Evolutionary conservation across 306 rosid genomes (phyloP).

Genomic region (Casuarina equisetifolia): DNA sequence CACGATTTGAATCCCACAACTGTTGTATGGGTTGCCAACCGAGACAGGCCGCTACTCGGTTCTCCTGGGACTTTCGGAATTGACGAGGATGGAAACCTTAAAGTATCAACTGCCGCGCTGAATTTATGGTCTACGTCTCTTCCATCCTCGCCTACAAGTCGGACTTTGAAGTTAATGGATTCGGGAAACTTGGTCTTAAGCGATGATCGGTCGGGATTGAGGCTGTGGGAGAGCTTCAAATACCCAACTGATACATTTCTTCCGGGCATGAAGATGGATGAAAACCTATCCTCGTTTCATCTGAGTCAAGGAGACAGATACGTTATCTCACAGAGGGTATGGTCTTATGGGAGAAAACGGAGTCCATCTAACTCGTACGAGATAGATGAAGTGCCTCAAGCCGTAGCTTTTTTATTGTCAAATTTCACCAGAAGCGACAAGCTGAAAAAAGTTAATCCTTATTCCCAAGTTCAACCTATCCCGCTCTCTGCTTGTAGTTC

Average conservation of each 20-base stretch:
- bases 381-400: no score
- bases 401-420: no score
- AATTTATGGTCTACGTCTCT: slow-evolving; percentile 3
- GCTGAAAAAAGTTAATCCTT: no score
- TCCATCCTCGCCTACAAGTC: not conserved
- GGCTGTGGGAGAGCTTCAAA: slow-evolving; percentile 50
- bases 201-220: not conserved
- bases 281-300: not conserved
- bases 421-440: no score
- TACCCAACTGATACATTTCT: slow-evolving; percentile 57
- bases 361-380: no score
- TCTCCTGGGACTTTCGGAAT: slow-evolving; percentile 18
- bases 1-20: not conserved
- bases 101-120: not conserved
- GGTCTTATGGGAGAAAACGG: no score
- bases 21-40: slow-evolving; percentile 55
- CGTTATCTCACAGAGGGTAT: no score
- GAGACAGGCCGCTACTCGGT: not conserved
- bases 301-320: no score
- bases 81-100: slow-evolving; percentile 31
- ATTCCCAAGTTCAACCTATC: no score
- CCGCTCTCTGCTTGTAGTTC: no score
- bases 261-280: slow-evolving; percentile 42
- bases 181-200: slow-evolving; percentile 43
- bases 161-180: slow-evolving; percentile 32